Base-by-base conservation (phyloP, 208 protist genomes). In the Acanthamoeba rhysodes region DNA sequence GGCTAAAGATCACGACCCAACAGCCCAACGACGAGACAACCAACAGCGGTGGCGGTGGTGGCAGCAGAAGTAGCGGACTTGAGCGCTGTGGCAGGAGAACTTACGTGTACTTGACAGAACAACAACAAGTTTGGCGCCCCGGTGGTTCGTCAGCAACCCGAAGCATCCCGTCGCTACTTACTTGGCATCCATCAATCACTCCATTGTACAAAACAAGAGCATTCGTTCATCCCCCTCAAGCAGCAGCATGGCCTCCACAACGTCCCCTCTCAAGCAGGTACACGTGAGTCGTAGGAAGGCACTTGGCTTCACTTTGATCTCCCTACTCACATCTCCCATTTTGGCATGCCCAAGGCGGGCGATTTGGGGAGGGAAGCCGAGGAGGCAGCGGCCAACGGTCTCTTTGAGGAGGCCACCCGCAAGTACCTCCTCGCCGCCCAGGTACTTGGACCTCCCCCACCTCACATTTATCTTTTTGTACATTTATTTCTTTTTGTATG, bases 381-480 rank as follows among this genome's bases (percentile, higher is more conserved):
- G 45, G 78, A 88, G 27, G 78, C 78, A 2, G 53, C 32, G 1
- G n/a, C 27, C 27, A 53, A 64, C 27, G 78, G 78, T 7, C 41
- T 64, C 45, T 88, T 88, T 88, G 78, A 50, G 6, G 78, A 88
- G 16, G 78, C 78, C 78, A 59, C 27, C 8, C 48, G 32, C 78
- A 88, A 88, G 45, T 88, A 62, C n/a, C 45, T 53, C 12, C 78
- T 88, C 12, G 78, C 78, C 34, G 78, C 78, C 57, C 78, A 88
- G 53, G 53, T 59, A 62, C 32, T 32, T 45, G 12, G 4, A 24
- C 27, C 9, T 68, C 62, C 14, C 14, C 53, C 53, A 59, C 18
- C 22, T 59, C 22, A 59, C 53, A 59, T 59, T 59, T 20, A 22
- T 62, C 2, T 72, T 76, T 16, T 76, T 76, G 8, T 76, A 41